These are phyloP conservation scores for Aeschynomene evenia DNA, from an alignment of 306 rosid species.

Conservation along the genomic window DNA sequence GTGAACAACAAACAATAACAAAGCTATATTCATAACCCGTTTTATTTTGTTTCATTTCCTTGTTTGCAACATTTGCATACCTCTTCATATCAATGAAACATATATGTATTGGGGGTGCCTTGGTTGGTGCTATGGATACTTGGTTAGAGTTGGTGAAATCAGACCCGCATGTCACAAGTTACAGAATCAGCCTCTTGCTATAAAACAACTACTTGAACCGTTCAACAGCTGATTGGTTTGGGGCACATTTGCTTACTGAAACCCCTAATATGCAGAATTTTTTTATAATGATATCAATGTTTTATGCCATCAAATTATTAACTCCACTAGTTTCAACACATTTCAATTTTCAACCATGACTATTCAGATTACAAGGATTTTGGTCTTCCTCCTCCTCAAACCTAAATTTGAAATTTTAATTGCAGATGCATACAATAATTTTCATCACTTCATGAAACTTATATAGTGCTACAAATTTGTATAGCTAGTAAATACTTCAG, in stretches of 20 bases:
- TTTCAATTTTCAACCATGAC: not conserved
- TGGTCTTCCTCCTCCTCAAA: not conserved
- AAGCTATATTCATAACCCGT: constrained; percentile 8
- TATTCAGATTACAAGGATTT: not conserved
- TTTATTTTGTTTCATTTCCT: not conserved
- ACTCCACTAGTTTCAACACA: not conserved
- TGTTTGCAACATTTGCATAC: not conserved
- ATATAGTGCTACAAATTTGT: not conserved
- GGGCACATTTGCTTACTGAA: not conserved
- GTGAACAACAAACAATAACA: not conserved
- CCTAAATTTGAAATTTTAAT: not conserved
- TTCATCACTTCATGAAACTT: not conserved
- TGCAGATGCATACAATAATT: not conserved
- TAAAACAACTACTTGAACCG: too few relatives aligned
- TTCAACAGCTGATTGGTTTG: not conserved
- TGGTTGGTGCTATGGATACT: too few relatives aligned
- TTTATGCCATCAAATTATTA: not conserved
- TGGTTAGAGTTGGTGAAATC: too few relatives aligned
- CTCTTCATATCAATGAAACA: too few relatives aligned
- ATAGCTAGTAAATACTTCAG: not conserved
- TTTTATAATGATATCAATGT: not conserved
- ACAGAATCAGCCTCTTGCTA: not conserved
- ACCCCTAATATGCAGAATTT: not conserved
- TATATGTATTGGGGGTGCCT: too few relatives aligned
- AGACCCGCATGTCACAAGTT: not conserved